Evolutionary conservation across 768 basidiomycete species (phyloP), one percentile per base, ranked within the genome.

Genomic region (Trametopsis cervina): DNA sequence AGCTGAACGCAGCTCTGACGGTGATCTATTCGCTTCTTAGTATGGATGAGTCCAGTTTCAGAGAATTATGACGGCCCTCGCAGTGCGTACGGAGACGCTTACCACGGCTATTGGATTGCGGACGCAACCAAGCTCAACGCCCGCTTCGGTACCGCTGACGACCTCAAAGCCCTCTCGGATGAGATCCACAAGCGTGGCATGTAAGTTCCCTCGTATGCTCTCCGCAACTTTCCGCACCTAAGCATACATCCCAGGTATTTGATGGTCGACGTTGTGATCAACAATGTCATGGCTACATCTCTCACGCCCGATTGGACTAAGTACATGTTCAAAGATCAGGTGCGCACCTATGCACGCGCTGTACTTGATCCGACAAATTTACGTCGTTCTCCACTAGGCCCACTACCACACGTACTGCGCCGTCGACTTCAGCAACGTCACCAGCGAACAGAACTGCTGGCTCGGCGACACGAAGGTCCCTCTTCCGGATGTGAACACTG

Each of bases 261-360:
- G 52, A 91, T 90, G 87, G 80, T 91, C 41, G 89, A 92, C 58
- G 65, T 87, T 25, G 85, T 93, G 33, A 79, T 86, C 26, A 93
- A 93, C 63, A 86, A 92, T 63, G 88, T 94, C 42, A 90, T 89
- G 74, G 68, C 83, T 1, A 77, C 80, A 2, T 76, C 78, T 2
- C 70, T 67, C 27, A 76, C 69, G 4, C 84, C 85, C 13, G 78
- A 83, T 60, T 75, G 77, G 51, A 83, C 83, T 10, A 65, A 64
- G 0, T 89, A 78, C 63, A 74, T 83, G 64, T 85, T 88, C 70
- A 83, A 81, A 58, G 71, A 83, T 23, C 49, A 70, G 58, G 84
- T 81, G 23, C 22, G 71, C 58, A 33, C 9, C 5, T 26, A n/a
- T 17, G 17, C 43, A n/a, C n/a, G n/a, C 38, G 42, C 37, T 6